phyloP scores from a whole-genome alignment of 805 yeast species.

The Cyberlindnera euphorbiiphila region DNA sequence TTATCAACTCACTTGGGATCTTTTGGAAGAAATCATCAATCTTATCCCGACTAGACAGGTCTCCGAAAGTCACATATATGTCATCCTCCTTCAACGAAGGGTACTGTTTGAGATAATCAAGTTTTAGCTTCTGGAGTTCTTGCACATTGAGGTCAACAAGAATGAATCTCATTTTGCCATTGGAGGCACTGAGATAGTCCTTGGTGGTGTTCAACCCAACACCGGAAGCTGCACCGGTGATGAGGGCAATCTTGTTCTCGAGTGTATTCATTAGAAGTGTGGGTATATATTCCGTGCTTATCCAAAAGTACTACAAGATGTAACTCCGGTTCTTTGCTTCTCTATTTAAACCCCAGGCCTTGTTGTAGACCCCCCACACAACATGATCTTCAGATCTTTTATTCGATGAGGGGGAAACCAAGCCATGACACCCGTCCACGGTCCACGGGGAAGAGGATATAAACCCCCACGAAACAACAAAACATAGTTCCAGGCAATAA shows the following conservation, averaged over 20 bases:
- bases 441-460: too few species aligned
- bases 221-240: constrained; percentile 95
- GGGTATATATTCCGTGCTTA: too few species aligned
- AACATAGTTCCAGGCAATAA: too few species aligned
- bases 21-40: constrained; percentile 45
- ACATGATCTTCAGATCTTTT: too few species aligned
- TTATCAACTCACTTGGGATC: constrained; percentile 49
- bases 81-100: constrained; percentile 38
- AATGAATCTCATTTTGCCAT: constrained; percentile 64
- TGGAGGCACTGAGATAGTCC: constrained; percentile 70
- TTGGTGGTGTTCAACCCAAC: constrained; percentile 88
- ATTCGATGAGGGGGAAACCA: too few species aligned
- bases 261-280: background rate
- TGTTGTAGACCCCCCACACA: too few species aligned
- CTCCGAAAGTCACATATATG: constrained; percentile 43
- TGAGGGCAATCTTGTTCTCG: constrained; percentile 57
- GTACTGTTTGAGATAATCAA: constrained; percentile 42
- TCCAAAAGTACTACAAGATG: too few species aligned
- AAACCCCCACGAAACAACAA: too few species aligned
- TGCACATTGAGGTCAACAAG: constrained; percentile 72
- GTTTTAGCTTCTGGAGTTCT: constrained; percentile 45
- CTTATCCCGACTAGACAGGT: constrained; percentile 50
- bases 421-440: too few species aligned
- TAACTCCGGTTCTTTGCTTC: too few species aligned
- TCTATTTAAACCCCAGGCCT: too few species aligned